Conservation (phyloP, 495 filamentous ascomycete genomes). For the Penicillium malachiteum region DNA sequence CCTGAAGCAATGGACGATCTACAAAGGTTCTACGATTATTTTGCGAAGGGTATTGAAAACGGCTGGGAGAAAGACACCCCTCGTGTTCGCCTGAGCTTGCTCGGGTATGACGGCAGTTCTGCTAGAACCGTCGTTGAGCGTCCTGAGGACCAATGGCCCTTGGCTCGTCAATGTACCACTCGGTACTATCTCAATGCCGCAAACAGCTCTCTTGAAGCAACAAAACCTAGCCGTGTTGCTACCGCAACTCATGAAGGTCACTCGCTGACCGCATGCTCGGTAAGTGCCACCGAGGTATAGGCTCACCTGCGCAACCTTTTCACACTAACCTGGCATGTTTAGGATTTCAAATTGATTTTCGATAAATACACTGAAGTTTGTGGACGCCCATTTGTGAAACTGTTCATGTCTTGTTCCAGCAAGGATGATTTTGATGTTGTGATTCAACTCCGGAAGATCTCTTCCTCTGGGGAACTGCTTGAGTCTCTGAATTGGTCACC, state of each 20-base stretch:
- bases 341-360: too few relatives aligned
- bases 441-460: slow-evolving; percentile 17
- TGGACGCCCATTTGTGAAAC: slow-evolving; percentile 10
- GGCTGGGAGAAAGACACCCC: slow-evolving; percentile 35
- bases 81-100: slow-evolving; percentile 17
- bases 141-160: slow-evolving; percentile 10
- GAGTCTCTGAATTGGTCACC: slow-evolving; percentile 16
- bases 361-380: slow-evolving; percentile 9
- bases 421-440: slow-evolving; percentile 19
- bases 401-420: slow-evolving; percentile 12
- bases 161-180: background rate
- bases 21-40: slow-evolving; percentile 31
- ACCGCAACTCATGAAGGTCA: too few relatives aligned
- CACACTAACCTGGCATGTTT: too few relatives aligned
- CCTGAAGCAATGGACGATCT: slow-evolving; percentile 23
- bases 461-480: slow-evolving; percentile 2
- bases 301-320: too few relatives aligned
- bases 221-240: too few relatives aligned
- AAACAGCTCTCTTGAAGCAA: too few relatives aligned
- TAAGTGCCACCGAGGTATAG: too few relatives aligned
- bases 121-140: slow-evolving; percentile 12
- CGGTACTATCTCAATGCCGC: too few relatives aligned
- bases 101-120: slow-evolving; percentile 14
- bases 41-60: slow-evolving; percentile 31
- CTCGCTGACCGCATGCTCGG: too few relatives aligned